phyloP scores from a whole-genome alignment of 2,329 filamentous ascomycete genomes.

The Xylaria sp. region DNA sequence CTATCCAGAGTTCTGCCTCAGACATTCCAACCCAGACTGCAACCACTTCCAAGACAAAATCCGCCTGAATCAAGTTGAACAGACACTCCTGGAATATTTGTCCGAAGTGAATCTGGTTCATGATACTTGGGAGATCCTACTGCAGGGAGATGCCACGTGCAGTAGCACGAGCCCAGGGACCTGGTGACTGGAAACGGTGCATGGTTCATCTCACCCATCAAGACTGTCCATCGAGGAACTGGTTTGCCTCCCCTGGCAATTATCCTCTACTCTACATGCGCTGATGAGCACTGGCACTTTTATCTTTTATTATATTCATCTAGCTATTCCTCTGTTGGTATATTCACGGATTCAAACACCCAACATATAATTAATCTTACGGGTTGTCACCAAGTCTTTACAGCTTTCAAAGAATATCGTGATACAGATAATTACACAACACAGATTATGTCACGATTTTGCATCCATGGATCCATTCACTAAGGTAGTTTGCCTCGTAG shows the following conservation, averaged over 20 bases:
- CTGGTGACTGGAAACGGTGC: not conserved
- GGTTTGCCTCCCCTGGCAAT: slow-evolving; percentile 17
- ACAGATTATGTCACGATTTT: not conserved
- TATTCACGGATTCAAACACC: slow-evolving; percentile 12
- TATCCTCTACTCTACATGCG: not conserved
- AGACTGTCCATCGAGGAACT: slow-evolving; percentile 13
- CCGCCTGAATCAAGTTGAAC: not conserved
- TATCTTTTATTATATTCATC: slow-evolving; percentile 1
- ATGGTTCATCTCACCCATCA: not conserved
- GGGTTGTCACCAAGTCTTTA: slow-evolving; percentile 9
- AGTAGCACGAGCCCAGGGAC: not conserved
- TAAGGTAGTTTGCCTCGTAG: not conserved
- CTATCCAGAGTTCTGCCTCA: slow-evolving; percentile 8
- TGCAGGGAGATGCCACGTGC: slow-evolving; percentile 34
- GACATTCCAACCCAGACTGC: slow-evolving; percentile 14
- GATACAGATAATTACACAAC: not conserved
- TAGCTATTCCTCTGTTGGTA: not conserved
- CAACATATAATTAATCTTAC: slow-evolving; percentile 5
- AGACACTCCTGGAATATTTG: slow-evolving; percentile 15
- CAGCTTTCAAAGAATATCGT: slow-evolving; percentile 11
- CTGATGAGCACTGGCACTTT: not conserved
- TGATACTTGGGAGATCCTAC: slow-evolving; percentile 16
- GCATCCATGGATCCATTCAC: not conserved
- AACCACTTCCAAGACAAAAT: slow-evolving; percentile 25
- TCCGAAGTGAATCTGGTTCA: slow-evolving; percentile 22